Evolutionary conservation across 2,329 filamentous ascomycete genomes (phyloP), one percentile per base, ranked within the genome.

Genomic region (Diatrype stigma): DNA sequence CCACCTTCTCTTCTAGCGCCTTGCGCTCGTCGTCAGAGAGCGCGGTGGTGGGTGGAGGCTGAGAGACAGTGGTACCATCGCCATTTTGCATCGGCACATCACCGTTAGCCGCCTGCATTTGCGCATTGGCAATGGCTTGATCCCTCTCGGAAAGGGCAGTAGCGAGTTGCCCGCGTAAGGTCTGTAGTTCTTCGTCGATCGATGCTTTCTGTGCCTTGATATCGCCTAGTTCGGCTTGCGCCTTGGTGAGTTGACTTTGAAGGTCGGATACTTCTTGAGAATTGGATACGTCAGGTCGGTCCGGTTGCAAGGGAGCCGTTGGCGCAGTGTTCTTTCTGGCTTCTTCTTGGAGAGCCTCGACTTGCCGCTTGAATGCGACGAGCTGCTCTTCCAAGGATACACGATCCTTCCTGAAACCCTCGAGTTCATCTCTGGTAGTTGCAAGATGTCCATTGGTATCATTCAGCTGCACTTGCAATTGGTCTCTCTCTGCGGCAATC

Each of bases 181-280:
- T 67, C 44, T 76, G 72, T 2, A 88, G 74, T 54, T 87, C 83
- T 51, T 81, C 73, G 56, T 90, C 82, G n/a, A 89, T 75, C 2
- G 75, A 75, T 17, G 84, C 76, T 67, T 89, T 91, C 65, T 94
- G 85, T 10, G 82, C 74, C 6, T 73, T 84, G 48, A 86, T 78
- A 2, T 75, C 76, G 42, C 85, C 83, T 10, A 94, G 78, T 58
- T 92, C 82, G 57, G 84, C 80, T 21, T 71, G 76, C 14, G 75
- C 66, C 40, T 73, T 66, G 2, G 65, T 57, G 7, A 84, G 70
- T 54, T 83, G 74, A 54, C 74, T 71, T 54, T 83, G 75, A 17
- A 80, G 63, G 45, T 73, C 68, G 8, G 68, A 57, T 5, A 75
- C 63, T 61, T 79, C 70, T 73, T 87, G 70, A 0, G 68, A 56